Conservation (phyloP, 192 early-diverging fungal genomes). For the Umbelopsis vinacea region DNA sequence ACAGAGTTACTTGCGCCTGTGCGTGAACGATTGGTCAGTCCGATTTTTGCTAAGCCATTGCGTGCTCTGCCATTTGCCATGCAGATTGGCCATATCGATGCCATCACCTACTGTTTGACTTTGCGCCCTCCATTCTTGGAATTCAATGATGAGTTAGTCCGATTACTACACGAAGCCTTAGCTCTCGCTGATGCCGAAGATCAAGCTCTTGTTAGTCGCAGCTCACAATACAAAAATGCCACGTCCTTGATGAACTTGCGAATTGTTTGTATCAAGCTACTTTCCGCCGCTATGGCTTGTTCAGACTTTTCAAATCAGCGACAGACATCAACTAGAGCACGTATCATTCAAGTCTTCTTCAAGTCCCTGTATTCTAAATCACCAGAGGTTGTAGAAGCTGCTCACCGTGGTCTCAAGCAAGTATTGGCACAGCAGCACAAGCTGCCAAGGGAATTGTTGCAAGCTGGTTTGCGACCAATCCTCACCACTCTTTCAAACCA, state of each 20-base stretch:
- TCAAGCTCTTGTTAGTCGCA: constrained; percentile 87
- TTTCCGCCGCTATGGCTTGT: constrained; percentile 92
- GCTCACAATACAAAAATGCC: constrained; percentile 79
- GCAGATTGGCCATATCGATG: constrained; percentile 99
- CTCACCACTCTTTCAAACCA: constrained; percentile 94
- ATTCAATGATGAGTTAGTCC: constrained; percentile 91
- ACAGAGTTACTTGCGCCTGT: constrained; percentile 86
- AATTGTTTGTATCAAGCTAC: constrained; percentile 95
- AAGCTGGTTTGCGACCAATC: constrained; percentile 95
- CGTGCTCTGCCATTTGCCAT: constrained; percentile 93
- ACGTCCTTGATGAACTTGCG: constrained; percentile 85
- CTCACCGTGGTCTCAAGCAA: constrained; percentile 87
- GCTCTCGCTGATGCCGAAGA: constrained; percentile 97
- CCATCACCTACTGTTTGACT: constrained; percentile 94
- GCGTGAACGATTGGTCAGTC: constrained; percentile 80
- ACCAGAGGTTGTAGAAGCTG: constrained; percentile 92
- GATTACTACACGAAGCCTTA: constrained; percentile 89
- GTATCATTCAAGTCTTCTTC: constrained; percentile 98
- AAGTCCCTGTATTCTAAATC: constrained; percentile 96
- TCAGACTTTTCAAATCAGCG: constrained; percentile 76
- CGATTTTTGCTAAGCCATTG: constrained; percentile 97
- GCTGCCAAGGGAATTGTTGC: constrained; percentile 92
- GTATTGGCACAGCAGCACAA: constrained; percentile 84
- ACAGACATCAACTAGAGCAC: constrained; percentile 78
- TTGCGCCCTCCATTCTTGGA: constrained; percentile 85